These are phyloP conservation scores for Yamadazyma phyllophila DNA, from an alignment of 805 yeast species.

Conservation along the genomic window DNA sequence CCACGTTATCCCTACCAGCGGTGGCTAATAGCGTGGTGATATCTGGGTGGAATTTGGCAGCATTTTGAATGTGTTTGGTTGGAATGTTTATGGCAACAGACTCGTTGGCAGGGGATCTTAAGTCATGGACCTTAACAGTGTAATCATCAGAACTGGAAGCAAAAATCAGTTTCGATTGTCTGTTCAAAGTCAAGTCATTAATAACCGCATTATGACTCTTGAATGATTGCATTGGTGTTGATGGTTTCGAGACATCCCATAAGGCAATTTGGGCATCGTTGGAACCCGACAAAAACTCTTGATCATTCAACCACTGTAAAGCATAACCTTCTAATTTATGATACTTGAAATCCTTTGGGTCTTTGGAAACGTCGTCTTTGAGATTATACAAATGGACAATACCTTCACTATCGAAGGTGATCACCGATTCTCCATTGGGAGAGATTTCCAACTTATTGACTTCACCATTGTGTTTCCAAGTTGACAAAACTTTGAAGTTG, in stretches of 20 bases:
- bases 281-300: conserved; percentile 57
- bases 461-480: conserved; percentile 66
- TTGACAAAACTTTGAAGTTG: conserved; percentile 40
- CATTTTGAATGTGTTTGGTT: conserved; percentile 59
- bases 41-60: conserved; percentile 63
- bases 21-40: conserved; percentile 60
- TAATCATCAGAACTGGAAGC: conserved; percentile 74
- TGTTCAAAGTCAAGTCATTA: conserved; percentile 65
- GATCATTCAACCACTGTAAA: conserved; percentile 60
- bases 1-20: conserved; percentile 74
- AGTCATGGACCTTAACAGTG: conserved; percentile 59
- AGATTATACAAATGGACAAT: conserved; percentile 45
- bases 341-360: conserved; percentile 38
- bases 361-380: conserved; percentile 13
- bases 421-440: conserved; percentile 46
- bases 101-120: conserved; percentile 34
- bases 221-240: conserved; percentile 48
- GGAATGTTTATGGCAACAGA: conserved; percentile 46
- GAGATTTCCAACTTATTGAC: conserved; percentile 61
- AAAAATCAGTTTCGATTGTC: conserved; percentile 35
- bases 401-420: conserved; percentile 56
- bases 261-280: conserved; percentile 66
- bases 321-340: conserved; percentile 71
- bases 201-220: conserved; percentile 55
- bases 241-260: conserved; percentile 56